Percentiles rank a stretch among this genome's conserved stretches.
These are phyloP conservation scores for Sporothrix brasiliensis DNA, from an alignment of 2,329 filamentous ascomycete species.

Conservation along the genomic window DNA sequence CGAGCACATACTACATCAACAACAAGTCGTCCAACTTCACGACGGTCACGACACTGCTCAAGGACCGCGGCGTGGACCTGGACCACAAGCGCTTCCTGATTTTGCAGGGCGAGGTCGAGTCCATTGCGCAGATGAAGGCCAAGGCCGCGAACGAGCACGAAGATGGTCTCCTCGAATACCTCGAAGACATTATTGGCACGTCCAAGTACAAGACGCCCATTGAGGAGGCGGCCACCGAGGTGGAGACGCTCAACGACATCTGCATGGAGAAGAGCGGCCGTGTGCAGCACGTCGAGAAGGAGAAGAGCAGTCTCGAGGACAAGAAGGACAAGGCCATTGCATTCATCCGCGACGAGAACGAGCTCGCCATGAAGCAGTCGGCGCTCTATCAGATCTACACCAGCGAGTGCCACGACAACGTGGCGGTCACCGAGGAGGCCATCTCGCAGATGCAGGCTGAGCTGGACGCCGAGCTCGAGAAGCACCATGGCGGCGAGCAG, in stretches of 20 bases:
- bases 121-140: conserved; percentile 98
- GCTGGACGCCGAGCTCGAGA: conserved; percentile 84
- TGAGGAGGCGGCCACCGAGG: conserved; percentile 86
- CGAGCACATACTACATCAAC: conserved; percentile 98
- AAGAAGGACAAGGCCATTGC: conserved; percentile 95
- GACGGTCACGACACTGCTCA: conserved; percentile 81
- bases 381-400: conserved; percentile 91
- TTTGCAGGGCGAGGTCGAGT: conserved; percentile 95
- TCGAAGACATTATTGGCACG: conserved; percentile 98
- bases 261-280: conserved; percentile 93
- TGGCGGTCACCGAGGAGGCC: conserved; percentile 84
- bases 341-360: conserved; percentile 90
- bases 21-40: conserved; percentile 89
- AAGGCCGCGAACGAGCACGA: conserved; percentile 95
- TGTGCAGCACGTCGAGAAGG: conserved; percentile 97
- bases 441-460: conserved; percentile 88
- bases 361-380: conserved; percentile 84
- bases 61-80: conserved; percentile 86
- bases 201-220: conserved; percentile 98
- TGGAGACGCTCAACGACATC: conserved; percentile 90
- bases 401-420: conserved; percentile 84
- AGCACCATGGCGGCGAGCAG: conserved; percentile 86
- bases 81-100: conserved; percentile 99
- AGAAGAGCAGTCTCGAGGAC: conserved; percentile 88
- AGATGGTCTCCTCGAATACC: conserved; percentile 91